These are phyloP conservation scores for Rhytidiadelphus loreus DNA, from an alignment of 225 moss, liverwort and hornwort species.

Conservation along the genomic window DNA sequence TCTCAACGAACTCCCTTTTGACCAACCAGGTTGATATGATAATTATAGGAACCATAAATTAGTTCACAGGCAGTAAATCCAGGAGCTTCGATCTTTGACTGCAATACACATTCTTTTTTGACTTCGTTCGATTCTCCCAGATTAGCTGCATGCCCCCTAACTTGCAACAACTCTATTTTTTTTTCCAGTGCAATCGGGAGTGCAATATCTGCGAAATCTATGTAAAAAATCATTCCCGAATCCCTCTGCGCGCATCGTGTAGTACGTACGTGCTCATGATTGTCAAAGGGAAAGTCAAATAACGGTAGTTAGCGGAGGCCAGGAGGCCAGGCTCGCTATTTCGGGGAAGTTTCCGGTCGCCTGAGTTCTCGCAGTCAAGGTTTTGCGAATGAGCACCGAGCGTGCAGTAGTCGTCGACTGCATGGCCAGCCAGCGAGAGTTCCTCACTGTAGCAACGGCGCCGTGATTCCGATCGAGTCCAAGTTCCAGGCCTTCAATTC, in stretches of 20 bases:
- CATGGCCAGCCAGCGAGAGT: no score
- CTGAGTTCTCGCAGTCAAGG: neutral
- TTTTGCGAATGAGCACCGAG: neutral
- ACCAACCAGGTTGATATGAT: neutral
- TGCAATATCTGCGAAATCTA: neutral
- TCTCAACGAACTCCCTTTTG: neutral
- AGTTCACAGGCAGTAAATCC: neutral
- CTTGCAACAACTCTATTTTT: neutral
- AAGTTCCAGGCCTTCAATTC: conserved; percentile 5
- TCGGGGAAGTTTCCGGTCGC: neutral
- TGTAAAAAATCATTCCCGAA: neutral
- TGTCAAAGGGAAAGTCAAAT: neutral
- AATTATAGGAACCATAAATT: no score
- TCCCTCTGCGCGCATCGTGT: neutral
- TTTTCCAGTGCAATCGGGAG: neutral
- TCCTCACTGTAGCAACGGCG: conserved; percentile 9
- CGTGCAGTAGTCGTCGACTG: no score
- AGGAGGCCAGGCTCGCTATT: neutral
- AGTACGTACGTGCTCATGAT: neutral
- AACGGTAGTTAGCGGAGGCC: neutral
- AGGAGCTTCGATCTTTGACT: neutral
- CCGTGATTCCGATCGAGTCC: neutral
- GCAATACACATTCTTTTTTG: no score
- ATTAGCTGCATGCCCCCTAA: neutral
- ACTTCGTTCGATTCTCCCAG: neutral